Base-by-base conservation (phyloP, 2,329 filamentous ascomycete genomes). In the Cladosporium sp. region DNA sequence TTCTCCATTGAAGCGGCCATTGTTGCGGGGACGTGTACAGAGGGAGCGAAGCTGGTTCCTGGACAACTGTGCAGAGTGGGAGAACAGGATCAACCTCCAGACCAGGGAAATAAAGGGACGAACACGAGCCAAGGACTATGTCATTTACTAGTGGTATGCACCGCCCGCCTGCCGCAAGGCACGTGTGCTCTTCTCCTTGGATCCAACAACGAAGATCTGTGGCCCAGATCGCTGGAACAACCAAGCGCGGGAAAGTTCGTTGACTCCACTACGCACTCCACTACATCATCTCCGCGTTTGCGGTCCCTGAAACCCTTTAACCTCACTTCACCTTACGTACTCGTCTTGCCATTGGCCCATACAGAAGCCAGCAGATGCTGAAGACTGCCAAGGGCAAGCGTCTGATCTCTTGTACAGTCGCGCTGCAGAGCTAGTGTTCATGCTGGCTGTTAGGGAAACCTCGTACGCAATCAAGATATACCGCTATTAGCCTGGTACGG, bases 1-100 rank as follows among this genome's bases (percentile, higher is more conserved):
- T 56, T 37, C 52, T 56, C 42, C 52, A 56, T 56, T 39, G 42
- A 37, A 14, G 49, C 30, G 34, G 49, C 30, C 49, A 51, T 51
- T 37, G 49, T 51, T 51, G 49, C 47, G 34, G 49, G 34, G 19
- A 25, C 25, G 25, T 37, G 19, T 30, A 5, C 15, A 34, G 45
- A 50, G 45, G n/a, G 15, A 34, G 49, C 34, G 36, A 17, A 30
- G 19, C 22, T 37, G 49, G n/a, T 37, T 17, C 49, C 36, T 51
- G 49, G 15, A 51, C 22, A 50, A 50, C 17, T 11, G 2, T 34
- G 8, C 17, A 36, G n/a, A 7, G 15, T 36, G 20, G 17, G 40
- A 17, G 14, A 34, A 34, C 30, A 34, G 30, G 11, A 34, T 8
- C 5, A 34, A 34, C 30, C 30, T 34, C 30, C n/a, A 20, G 30